Evolutionary conservation across 768 basidiomycete species (phyloP).

Genomic region (Leccinellum albellum): DNA sequence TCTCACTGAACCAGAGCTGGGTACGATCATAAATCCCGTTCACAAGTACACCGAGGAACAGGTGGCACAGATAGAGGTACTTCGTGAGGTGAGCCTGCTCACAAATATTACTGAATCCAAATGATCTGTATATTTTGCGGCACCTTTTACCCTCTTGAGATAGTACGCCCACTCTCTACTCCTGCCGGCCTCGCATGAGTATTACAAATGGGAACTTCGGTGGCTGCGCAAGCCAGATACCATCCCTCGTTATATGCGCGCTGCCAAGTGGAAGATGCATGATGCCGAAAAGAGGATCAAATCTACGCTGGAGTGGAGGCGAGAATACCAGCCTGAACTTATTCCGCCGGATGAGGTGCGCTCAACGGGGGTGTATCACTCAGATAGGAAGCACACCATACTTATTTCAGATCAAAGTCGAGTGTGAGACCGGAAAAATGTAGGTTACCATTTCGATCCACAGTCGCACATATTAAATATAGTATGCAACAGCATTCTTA

Average conservation of each 20-base stretch:
- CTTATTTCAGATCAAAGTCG: constrained; percentile 53
- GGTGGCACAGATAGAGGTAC: constrained; percentile 49
- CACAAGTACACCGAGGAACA: constrained; percentile 65
- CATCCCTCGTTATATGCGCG: constrained; percentile 71
- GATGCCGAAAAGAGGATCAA: constrained; percentile 78
- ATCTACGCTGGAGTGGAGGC: constrained; percentile 77
- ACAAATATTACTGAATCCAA: not conserved
- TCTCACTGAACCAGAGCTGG: constrained; percentile 52
- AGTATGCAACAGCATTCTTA: constrained; percentile 55
- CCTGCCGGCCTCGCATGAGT: constrained; percentile 65
- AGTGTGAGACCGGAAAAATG: constrained; percentile 88
- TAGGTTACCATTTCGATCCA: constrained; percentile 32
- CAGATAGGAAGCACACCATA: not conserved
- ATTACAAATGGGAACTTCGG: constrained; percentile 70
- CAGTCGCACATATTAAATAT: not conserved
- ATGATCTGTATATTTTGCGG: not conserved
- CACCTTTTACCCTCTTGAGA: not conserved
- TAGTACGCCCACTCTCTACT: constrained; percentile 56
- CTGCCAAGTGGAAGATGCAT: constrained; percentile 76
- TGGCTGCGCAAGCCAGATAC: constrained; percentile 73
- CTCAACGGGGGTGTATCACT: constrained; percentile 20
- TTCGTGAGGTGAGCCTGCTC: constrained; percentile 52
- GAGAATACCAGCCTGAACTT: constrained; percentile 81
- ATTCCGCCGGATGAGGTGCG: constrained; percentile 68
- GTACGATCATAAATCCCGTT: constrained; percentile 50